These are phyloP conservation scores for Clavispora carvajalis DNA, from an alignment of 805 yeast species.

Conservation along the genomic window DNA sequence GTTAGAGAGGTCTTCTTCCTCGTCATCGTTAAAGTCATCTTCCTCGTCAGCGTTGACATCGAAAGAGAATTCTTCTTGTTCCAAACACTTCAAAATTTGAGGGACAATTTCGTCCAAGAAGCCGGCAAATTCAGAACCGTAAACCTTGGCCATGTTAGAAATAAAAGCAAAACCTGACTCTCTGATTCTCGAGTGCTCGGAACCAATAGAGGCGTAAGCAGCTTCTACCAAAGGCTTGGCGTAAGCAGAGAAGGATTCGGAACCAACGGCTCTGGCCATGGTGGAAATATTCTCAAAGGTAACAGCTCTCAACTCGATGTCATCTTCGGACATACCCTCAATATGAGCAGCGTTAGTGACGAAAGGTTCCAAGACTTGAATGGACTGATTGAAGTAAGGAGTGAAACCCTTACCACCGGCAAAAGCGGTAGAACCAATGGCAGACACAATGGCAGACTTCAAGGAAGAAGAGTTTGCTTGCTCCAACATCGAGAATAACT, in stretches of 20 bases:
- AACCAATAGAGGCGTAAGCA: slow-evolving; percentile 70
- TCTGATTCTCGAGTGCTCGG: slow-evolving; percentile 79
- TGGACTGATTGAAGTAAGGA: slow-evolving; percentile 81
- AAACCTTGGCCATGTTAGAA: slow-evolving; percentile 90
- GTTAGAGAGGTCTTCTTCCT: slow-evolving; percentile 58
- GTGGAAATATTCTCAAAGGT: slow-evolving; percentile 92
- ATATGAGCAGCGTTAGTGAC: slow-evolving; percentile 61
- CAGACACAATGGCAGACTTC: slow-evolving; percentile 81
- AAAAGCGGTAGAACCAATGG: slow-evolving; percentile 95
- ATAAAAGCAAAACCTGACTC: slow-evolving; percentile 94
- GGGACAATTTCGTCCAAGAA: slow-evolving; percentile 82
- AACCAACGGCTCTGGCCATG: slow-evolving; percentile 95
- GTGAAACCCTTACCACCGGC: slow-evolving; percentile 85
- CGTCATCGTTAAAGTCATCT: slow-evolving; percentile 49
- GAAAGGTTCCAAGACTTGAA: slow-evolving; percentile 76
- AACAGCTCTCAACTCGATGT: slow-evolving; percentile 83
- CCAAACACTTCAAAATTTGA: slow-evolving; percentile 73
- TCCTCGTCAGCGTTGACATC: slow-evolving; percentile 46
- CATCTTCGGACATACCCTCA: slow-evolving; percentile 82
- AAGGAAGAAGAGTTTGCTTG: slow-evolving; percentile 69
- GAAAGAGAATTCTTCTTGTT: slow-evolving; percentile 79
- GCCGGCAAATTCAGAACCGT: slow-evolving; percentile 83
- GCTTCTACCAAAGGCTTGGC: slow-evolving; percentile 88
- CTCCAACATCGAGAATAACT: slow-evolving; percentile 77
- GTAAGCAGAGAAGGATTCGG: slow-evolving; percentile 76